Evolutionary conservation across 768 basidiomycete genomes (phyloP).

Genomic region (Boletus bicolor): DNA sequence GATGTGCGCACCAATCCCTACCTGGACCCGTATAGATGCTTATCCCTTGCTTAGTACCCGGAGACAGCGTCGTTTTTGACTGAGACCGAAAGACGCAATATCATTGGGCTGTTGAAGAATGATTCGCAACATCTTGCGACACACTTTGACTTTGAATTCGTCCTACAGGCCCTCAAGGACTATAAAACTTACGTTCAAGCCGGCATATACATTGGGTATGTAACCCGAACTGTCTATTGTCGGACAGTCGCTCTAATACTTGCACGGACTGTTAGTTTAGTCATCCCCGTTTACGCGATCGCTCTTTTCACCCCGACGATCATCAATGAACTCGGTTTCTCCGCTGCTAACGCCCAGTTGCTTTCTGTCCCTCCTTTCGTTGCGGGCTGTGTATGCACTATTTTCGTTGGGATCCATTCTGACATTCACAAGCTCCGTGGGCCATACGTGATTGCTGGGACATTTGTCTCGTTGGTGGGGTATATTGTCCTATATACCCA

Average conservation of each 20-base stretch:
- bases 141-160: slow-evolving; percentile 42
- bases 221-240: not conserved
- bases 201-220: slow-evolving; percentile 42
- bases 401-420: slow-evolving; percentile 40
- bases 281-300: slow-evolving; percentile 47
- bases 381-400: slow-evolving; percentile 43
- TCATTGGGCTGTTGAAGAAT: slow-evolving; percentile 38
- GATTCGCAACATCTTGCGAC: slow-evolving; percentile 45
- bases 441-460: slow-evolving; percentile 45
- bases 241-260: not conserved
- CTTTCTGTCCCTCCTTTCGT: slow-evolving; percentile 51
- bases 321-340: slow-evolving; percentile 48
- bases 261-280: slow-evolving; percentile 28
- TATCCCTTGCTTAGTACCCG: slow-evolving; percentile 40
- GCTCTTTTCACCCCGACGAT: slow-evolving; percentile 52
- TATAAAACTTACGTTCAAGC: slow-evolving; percentile 38
- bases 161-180: slow-evolving; percentile 48
- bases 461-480: slow-evolving; percentile 46
- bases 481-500: slow-evolving; percentile 47
- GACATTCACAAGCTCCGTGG: slow-evolving; percentile 44
- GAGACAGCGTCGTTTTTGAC: slow-evolving; percentile 57
- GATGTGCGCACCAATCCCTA: slow-evolving; percentile 34
- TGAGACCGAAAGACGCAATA: slow-evolving; percentile 38
- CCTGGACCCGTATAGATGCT: slow-evolving; percentile 4
- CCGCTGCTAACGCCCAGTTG: slow-evolving; percentile 47